phyloP scores from a whole-genome alignment of 2,329 filamentous ascomycete genomes.

The Fulvia fulva region DNA sequence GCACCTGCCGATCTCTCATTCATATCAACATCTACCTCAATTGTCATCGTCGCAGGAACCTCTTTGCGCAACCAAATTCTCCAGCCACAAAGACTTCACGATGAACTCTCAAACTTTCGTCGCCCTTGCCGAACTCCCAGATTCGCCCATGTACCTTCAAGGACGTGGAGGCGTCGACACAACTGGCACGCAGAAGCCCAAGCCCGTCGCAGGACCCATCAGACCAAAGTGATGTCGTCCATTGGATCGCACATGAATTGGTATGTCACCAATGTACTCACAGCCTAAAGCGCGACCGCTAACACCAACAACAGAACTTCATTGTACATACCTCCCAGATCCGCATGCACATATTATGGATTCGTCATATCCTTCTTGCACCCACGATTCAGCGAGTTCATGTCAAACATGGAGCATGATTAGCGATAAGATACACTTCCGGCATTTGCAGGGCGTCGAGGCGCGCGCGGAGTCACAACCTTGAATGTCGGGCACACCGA shows the following conservation, averaged over 20 bases:
- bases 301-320: too few relatives aligned
- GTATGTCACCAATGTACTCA: too few relatives aligned
- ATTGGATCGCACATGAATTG: too few relatives aligned
- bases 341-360: too few relatives aligned
- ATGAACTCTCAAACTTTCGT: not conserved
- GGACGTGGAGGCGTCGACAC: not conserved
- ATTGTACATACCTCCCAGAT: too few relatives aligned
- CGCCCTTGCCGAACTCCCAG: not conserved
- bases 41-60: not conserved
- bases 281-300: too few relatives aligned
- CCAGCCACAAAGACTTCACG: not conserved
- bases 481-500: too few relatives aligned
- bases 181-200: not conserved
- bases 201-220: not conserved
- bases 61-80: not conserved
- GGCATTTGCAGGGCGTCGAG: too few relatives aligned
- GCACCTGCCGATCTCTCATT: not conserved
- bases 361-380: too few relatives aligned
- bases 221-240: not conserved
- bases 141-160: not conserved
- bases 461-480: not conserved
- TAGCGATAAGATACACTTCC: too few relatives aligned
- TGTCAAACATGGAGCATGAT: too few relatives aligned
- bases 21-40: not conserved
- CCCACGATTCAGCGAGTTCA: too few relatives aligned